A percentile compares a stretch with the other conserved stretches of the same genome.
These are phyloP conservation scores for Lentithecium fluviatile DNA, from an alignment of 495 filamentous ascomycete genomes.

Conservation along the genomic window DNA sequence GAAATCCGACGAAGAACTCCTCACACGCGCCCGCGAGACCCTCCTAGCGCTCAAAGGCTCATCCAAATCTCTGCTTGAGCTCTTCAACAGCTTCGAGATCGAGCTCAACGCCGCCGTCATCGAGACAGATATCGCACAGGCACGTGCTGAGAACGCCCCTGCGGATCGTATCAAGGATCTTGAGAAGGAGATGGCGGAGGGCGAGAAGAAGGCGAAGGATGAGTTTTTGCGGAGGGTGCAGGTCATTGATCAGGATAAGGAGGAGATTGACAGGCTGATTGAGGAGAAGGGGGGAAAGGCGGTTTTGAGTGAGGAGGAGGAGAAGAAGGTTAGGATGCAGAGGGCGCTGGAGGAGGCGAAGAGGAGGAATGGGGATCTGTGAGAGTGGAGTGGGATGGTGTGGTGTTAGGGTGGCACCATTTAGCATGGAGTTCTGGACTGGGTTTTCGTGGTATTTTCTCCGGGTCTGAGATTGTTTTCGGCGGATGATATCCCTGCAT, in stretches of 20 bases:
- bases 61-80: slow-evolving; percentile 37
- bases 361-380: slow-evolving; percentile 37
- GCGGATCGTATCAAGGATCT: slow-evolving; percentile 29
- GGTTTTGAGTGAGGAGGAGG: slow-evolving; percentile 15
- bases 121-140: slow-evolving; percentile 37
- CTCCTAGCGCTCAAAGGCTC: slow-evolving; percentile 29
- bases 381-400: not conserved
- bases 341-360: slow-evolving; percentile 37
- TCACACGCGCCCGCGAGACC: slow-evolving; percentile 30
- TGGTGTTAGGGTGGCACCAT: no score
- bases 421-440: no score
- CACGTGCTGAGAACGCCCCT: slow-evolving; percentile 14
- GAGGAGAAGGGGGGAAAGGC: slow-evolving; percentile 28
- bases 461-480: no score
- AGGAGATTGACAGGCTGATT: slow-evolving; percentile 24
- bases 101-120: slow-evolving; percentile 30
- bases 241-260: slow-evolving; percentile 31
- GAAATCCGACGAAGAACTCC: slow-evolving; percentile 23
- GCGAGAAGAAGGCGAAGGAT: slow-evolving; percentile 30
- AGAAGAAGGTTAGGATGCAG: slow-evolving; percentile 28
- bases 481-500: no score
- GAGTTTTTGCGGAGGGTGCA: slow-evolving; percentile 39
- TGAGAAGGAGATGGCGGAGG: slow-evolving; percentile 29
- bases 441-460: no score
- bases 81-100: slow-evolving; percentile 39